A percentile compares a stretch with the other conserved stretches of the same genome.
Evolutionary conservation across 176 grass and related monocot genomes (phyloP).

Genomic region (Leersia perrieri): DNA sequence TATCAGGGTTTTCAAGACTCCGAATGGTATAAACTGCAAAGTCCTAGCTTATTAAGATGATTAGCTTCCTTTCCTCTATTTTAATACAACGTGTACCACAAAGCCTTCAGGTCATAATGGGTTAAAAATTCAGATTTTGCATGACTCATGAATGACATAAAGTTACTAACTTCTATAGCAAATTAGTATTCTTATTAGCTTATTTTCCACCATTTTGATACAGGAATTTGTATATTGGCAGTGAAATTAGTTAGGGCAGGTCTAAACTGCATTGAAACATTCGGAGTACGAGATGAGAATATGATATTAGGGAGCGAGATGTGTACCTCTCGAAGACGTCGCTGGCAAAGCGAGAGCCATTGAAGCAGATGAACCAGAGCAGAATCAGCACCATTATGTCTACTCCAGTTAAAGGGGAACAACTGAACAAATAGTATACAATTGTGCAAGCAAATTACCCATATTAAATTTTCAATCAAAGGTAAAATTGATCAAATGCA

Average conservation of each 20-base stretch:
- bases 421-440: neutral
- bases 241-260: neutral
- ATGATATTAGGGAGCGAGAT: neutral
- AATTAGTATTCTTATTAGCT: too few species aligned
- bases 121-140: too few species aligned
- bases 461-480: neutral
- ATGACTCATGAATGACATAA: too few species aligned
- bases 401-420: constrained; percentile 36
- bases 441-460: neutral
- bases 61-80: neutral
- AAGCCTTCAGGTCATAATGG: too few species aligned
- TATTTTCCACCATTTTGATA: neutral
- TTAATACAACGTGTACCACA: too few species aligned
- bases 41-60: neutral
- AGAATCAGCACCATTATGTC: constrained; percentile 74
- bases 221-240: neutral
- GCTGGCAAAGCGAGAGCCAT: constrained; percentile 56
- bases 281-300: neutral
- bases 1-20: neutral
- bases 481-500: neutral
- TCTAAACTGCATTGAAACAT: neutral
- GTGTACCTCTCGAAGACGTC: constrained; percentile 63
- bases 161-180: too few species aligned
- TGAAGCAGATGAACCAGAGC: constrained; percentile 81
- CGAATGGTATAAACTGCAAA: neutral